Percentiles rank a stretch among this genome's conserved stretches.
Conservation (phyloP, 2,329 filamentous ascomycete species). For the Chaetomiaceae sp. region DNA sequence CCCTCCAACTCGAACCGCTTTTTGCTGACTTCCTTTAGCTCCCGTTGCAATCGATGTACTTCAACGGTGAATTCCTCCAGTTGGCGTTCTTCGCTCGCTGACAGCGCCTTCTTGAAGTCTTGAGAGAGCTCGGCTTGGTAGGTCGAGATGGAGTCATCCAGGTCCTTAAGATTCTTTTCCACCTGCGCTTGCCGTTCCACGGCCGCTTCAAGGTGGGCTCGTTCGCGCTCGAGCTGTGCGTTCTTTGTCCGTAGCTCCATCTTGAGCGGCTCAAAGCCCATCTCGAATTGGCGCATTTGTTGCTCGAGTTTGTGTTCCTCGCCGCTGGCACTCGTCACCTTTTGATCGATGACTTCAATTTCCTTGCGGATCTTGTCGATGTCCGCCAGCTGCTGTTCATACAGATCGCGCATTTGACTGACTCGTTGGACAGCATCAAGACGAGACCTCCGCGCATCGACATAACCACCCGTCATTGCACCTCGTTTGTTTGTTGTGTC, state of each 20-base stretch:
- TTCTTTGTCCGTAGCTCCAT: slow-evolving; percentile 72
- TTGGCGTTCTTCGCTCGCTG: slow-evolving; percentile 73
- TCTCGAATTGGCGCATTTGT: slow-evolving; percentile 69
- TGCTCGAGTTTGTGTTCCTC: slow-evolving; percentile 81
- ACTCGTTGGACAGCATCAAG: slow-evolving; percentile 78
- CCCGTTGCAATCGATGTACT: slow-evolving; percentile 69
- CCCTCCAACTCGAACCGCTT: slow-evolving; percentile 73
- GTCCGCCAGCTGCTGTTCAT: slow-evolving; percentile 62
- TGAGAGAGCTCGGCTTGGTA: slow-evolving; percentile 77
- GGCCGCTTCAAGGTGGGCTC: slow-evolving; percentile 69
- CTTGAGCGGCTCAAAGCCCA: slow-evolving; percentile 74
- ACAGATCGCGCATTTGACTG: slow-evolving; percentile 69
- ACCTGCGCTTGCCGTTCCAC: slow-evolving; percentile 61
- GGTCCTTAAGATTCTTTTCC: slow-evolving; percentile 68
- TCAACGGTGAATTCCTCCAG: slow-evolving; percentile 66
- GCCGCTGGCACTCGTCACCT: slow-evolving; percentile 81
- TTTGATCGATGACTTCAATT: slow-evolving; percentile 76
- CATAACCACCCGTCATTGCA: slow-evolving; percentile 90
- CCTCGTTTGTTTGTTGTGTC: slow-evolving; percentile 94
- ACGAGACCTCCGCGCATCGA: slow-evolving; percentile 80
- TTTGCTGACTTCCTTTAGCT: slow-evolving; percentile 71
- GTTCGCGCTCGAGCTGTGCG: slow-evolving; percentile 68
- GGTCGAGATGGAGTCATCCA: slow-evolving; percentile 69
- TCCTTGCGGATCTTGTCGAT: slow-evolving; percentile 63
- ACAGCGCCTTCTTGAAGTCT: slow-evolving; percentile 89